Percentiles rank a stretch among this genome's conserved stretches.
phyloP scores from a whole-genome alignment of 2,329 filamentous ascomycete genomes.

The Podosphaera aphanis region DNA sequence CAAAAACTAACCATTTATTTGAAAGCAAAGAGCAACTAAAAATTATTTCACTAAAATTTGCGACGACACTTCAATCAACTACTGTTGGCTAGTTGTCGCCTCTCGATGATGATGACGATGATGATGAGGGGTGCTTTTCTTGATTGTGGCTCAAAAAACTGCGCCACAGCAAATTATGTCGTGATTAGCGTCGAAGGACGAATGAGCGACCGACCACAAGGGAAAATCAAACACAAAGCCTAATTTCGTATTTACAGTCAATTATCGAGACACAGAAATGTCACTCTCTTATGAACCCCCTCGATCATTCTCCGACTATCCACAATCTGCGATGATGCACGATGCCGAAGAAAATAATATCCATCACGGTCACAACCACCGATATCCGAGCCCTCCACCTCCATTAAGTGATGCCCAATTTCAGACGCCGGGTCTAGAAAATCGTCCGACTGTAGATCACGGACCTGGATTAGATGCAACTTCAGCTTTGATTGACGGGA shows the following conservation, averaged over 20 bases:
- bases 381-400: conserved; percentile 14
- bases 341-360: conserved; percentile 12
- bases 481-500: conserved; percentile 9
- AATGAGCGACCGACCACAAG: no score
- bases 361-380: conserved; percentile 8
- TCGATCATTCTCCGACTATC: conserved; percentile 12
- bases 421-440: conserved; percentile 1
- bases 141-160: conserved; percentile 1
- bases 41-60: no score
- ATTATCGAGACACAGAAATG: conserved; percentile 4
- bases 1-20: no score
- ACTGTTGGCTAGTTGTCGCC: no score
- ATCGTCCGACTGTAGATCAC: background rate
- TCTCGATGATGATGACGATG: no score
- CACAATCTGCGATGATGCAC: conserved; percentile 12
- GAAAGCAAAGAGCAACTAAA: no score
- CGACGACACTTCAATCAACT: no score
- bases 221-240: background rate
- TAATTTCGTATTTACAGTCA: background rate
- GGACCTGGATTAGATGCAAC: conserved; percentile 3
- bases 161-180: background rate
- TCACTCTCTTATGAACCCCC: conserved; percentile 12
- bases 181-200: background rate
- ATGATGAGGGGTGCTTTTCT: background rate
- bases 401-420: conserved; percentile 14